phyloP scores from a whole-genome alignment of 2,329 filamentous ascomycete genomes.

The Coleophoma cylindrospora region DNA sequence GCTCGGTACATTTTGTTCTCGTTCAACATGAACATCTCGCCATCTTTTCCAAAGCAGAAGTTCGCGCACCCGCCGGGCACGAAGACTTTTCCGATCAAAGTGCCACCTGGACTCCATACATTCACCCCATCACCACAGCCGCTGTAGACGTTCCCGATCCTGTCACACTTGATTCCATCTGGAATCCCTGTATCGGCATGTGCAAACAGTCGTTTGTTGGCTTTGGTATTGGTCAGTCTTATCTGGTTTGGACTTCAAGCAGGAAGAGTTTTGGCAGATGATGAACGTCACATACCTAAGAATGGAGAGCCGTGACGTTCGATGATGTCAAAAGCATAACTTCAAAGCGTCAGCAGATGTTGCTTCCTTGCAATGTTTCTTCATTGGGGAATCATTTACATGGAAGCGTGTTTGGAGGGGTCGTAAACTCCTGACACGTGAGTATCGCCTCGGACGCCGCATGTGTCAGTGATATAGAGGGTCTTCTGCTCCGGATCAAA shows the following conservation, averaged over 20 bases:
- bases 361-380: neutral
- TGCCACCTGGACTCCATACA: slow-evolving; percentile 45
- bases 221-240: neutral
- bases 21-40: slow-evolving; percentile 21
- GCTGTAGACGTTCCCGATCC: slow-evolving; percentile 48
- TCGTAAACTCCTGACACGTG: slow-evolving; percentile 4
- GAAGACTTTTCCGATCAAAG: slow-evolving; percentile 44
- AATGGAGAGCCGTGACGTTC: slow-evolving; percentile 10
- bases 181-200: slow-evolving; percentile 48
- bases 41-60: slow-evolving; percentile 23
- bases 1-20: slow-evolving; percentile 19
- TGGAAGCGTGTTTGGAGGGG: slow-evolving; percentile 6
- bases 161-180: slow-evolving; percentile 53
- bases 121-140: slow-evolving; percentile 50
- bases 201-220: slow-evolving; percentile 42
- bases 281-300: neutral
- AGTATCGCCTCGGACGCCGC: slow-evolving; percentile 25
- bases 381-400: slow-evolving; percentile 1
- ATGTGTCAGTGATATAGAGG: slow-evolving; percentile 53
- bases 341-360: neutral
- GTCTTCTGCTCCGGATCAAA: slow-evolving; percentile 49
- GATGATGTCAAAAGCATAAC: slow-evolving; percentile 17
- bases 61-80: slow-evolving; percentile 20
- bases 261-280: too few species aligned
- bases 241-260: too few species aligned